Conservation (phyloP, 345 rosid species). For the Eucalyptus cloeziana region DNA sequence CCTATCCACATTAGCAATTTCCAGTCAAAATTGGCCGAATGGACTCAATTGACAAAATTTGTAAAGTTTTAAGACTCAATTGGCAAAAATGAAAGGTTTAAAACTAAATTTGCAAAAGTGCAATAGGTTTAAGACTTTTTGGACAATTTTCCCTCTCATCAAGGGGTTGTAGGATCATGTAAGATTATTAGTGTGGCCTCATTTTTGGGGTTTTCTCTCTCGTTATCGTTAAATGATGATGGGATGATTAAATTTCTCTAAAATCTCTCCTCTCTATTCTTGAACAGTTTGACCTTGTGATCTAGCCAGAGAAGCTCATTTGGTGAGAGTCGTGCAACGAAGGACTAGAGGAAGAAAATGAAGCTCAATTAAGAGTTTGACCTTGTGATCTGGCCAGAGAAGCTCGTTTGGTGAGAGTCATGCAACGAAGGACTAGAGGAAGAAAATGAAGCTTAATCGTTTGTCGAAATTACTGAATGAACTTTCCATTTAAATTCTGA, state of each 20-base stretch:
- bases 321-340: neutral
- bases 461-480: too few relatives aligned
- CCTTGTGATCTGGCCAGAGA: neutral
- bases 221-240: too few relatives aligned
- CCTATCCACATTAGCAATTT: too few relatives aligned
- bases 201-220: neutral
- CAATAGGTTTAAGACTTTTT: too few relatives aligned
- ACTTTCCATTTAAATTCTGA: too few relatives aligned
- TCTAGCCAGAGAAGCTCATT: neutral
- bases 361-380: neutral
- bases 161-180: neutral
- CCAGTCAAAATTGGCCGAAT: too few relatives aligned
- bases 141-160: too few relatives aligned
- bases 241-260: neutral
- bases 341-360: neutral
- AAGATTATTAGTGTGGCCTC: neutral
- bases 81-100: too few relatives aligned
- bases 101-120: too few relatives aligned
- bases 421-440: neutral
- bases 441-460: neutral
- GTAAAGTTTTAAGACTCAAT: too few relatives aligned
- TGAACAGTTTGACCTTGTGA: neutral
- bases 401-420: neutral
- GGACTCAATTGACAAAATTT: too few relatives aligned
- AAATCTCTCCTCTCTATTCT: neutral